Conservation (phyloP, 1,284 basidiomycete genomes). For the Rhodotorula sp. region DNA sequence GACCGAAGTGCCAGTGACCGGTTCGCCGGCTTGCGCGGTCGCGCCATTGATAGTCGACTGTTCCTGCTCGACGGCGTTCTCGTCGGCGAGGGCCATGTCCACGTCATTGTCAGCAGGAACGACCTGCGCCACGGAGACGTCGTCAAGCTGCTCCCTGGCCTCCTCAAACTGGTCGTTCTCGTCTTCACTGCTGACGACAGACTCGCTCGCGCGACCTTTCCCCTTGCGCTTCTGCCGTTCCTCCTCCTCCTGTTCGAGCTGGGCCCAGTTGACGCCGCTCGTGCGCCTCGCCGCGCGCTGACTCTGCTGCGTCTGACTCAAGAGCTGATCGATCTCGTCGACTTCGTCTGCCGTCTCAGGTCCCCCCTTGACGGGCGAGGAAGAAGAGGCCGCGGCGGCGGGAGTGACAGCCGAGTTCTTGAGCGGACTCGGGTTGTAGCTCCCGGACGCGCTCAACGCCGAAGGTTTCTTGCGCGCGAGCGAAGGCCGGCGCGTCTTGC, state of each 20-base stretch:
- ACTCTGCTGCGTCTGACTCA: constrained; percentile 19
- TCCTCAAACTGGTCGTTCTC: not conserved
- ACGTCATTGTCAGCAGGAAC: constrained; percentile 4
- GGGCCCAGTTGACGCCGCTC: constrained; percentile 18
- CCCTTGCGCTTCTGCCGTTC: constrained; percentile 22
- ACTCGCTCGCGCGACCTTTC: not conserved
- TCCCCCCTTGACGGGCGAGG: constrained; percentile 6
- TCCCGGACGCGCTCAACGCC: not conserved
- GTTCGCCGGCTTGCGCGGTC: constrained; percentile 12
- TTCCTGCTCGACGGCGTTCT: not conserved
- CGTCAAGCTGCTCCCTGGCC: not conserved
- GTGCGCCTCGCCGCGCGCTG: constrained; percentile 1
- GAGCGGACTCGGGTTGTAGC: constrained; percentile 11
- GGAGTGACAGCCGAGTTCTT: constrained; percentile 19
- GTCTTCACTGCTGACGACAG: constrained; percentile 1
- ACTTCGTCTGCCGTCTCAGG: not conserved
- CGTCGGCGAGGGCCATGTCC: not conserved
- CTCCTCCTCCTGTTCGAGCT: constrained; percentile 28
- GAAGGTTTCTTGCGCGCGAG: not conserved
- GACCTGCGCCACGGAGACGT: not conserved
- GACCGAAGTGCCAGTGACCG: constrained; percentile 2
- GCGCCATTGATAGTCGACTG: constrained; percentile 11
- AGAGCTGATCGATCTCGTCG: constrained; percentile 27
- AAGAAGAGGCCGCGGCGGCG: not conserved
- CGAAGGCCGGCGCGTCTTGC: constrained; percentile 2